phyloP scores from a whole-genome alignment of 129 eudicot species.

The Pittosporum tobira region DNA sequence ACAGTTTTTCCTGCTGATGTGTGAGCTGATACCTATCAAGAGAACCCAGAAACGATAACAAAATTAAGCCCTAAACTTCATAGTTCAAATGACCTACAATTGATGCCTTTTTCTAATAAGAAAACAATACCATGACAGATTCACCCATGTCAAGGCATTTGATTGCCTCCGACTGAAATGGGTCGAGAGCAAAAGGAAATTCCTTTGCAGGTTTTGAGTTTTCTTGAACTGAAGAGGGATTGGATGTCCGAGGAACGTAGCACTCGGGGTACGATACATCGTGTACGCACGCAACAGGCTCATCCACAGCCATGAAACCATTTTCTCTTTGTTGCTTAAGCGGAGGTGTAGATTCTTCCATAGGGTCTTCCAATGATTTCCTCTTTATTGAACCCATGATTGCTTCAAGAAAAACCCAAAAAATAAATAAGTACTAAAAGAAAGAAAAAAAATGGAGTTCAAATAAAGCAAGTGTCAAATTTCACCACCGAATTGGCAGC shows the following conservation, averaged over 20 bases:
- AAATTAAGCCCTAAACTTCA: not conserved
- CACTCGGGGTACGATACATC: slow-evolving; percentile 80
- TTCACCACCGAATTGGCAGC: no score
- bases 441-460: not conserved
- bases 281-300: slow-evolving; percentile 67
- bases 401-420: slow-evolving; percentile 5
- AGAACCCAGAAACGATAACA: not conserved
- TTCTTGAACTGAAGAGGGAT: slow-evolving; percentile 18
- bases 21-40: slow-evolving; percentile 83
- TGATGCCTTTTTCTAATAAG: not conserved
- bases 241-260: slow-evolving; percentile 28
- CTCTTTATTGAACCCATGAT: slow-evolving; percentile 62
- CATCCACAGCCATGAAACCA: slow-evolving; percentile 24
- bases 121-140: slow-evolving; percentile 80
- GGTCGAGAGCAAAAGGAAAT: slow-evolving; percentile 75
- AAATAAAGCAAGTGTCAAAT: no score
- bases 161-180: slow-evolving; percentile 85
- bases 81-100: not conserved
- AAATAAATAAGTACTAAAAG: not conserved
- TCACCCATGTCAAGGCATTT: slow-evolving; percentile 80
- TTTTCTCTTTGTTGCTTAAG: slow-evolving; percentile 45
- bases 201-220: slow-evolving; percentile 75
- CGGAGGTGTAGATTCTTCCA: slow-evolving; percentile 34
- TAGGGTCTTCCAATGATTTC: slow-evolving; percentile 38
- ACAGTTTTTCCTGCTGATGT: slow-evolving; percentile 99